Percentiles rank a stretch among this genome's conserved stretches.
phyloP scores from a whole-genome alignment of 1,284 basidiomycete species.

The Bothia castanella region DNA sequence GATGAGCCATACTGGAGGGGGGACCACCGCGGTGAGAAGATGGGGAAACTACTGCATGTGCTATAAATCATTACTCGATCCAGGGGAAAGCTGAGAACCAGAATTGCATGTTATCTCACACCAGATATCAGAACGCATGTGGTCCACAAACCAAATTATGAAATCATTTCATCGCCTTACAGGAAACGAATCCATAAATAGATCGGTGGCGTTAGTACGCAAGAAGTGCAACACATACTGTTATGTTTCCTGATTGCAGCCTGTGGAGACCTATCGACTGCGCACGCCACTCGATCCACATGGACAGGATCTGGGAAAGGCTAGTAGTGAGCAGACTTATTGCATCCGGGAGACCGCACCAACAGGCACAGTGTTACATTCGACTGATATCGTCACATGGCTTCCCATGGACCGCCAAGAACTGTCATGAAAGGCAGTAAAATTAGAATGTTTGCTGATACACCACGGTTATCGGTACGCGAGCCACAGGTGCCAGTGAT shows the following conservation, averaged over 20 bases:
- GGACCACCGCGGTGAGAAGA: not conserved
- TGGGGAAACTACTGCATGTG: not conserved
- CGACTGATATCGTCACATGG: not conserved
- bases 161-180: no score
- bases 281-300: no score
- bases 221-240: no score
- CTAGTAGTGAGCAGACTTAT: no score
- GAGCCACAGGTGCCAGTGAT: not conserved
- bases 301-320: no score
- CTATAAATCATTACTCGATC: constrained; percentile 4
- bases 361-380: not conserved
- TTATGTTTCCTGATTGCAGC: no score
- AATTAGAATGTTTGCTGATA: no score
- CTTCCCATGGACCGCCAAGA: not conserved
- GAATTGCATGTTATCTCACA: not conserved
- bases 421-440: no score
- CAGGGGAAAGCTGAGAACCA: not conserved
- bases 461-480: not conserved
- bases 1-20: constrained; percentile 14
- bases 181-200: no score
- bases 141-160: not conserved
- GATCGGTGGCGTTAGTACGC: no score
- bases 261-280: no score
- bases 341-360: not conserved
- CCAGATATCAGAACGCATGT: no score